Base-by-base conservation (phyloP, 768 basidiomycete genomes). In the Pulveroboletus ravenelii region DNA sequence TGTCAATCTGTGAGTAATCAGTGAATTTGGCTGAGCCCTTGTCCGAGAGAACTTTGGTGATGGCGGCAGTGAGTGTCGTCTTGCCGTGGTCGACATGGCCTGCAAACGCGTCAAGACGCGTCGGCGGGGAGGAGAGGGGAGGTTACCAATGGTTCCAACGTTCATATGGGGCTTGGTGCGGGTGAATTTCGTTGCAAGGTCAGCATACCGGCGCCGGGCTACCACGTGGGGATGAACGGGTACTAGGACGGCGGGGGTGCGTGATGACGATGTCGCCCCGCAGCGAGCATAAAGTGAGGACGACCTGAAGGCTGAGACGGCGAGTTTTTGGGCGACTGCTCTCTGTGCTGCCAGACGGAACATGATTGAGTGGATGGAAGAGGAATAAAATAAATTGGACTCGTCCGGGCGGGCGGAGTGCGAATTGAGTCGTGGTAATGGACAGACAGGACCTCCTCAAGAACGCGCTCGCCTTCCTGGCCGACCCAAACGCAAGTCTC, bases 21-120 rank as follows among this genome's bases (percentile, higher is more conserved):
- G 94, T 90, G 74, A 99, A 98, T 67, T 77, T 72, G 60, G 77
- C 85, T 50, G 83, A 83, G 51, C 90, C 89, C 40, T 73, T 70
- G 57, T 81, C 75, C 25, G 96, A 75, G 48, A 98, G 80, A 49
- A 93, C 88, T 68, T 90, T 98, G 61, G 96, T 99, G 63, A 95
- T 94, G 51, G 93, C 89, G 37, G 93, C 93, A 13, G 93, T 94
- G 57, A 99, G 75, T 2, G 95, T 99, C 0, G 95, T 99, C 75
- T 99, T 99, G 60, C 95, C 95, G 68, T 98, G 95, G 70, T 96
- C 93, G 67, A 96, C 93, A 62, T 96, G 93, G 53, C 93, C 91
- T 42, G 47, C 15, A 37, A n/a, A 34, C 52, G 51, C 48, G 53
- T 59, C 47, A 52, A 36, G 45, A 59, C 52, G 58, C 55, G 56